Evolutionary conservation across 345 rosid species (phyloP), one percentile per base, ranked within the genome.

Genomic region (Microthlaspi erraticum): DNA sequence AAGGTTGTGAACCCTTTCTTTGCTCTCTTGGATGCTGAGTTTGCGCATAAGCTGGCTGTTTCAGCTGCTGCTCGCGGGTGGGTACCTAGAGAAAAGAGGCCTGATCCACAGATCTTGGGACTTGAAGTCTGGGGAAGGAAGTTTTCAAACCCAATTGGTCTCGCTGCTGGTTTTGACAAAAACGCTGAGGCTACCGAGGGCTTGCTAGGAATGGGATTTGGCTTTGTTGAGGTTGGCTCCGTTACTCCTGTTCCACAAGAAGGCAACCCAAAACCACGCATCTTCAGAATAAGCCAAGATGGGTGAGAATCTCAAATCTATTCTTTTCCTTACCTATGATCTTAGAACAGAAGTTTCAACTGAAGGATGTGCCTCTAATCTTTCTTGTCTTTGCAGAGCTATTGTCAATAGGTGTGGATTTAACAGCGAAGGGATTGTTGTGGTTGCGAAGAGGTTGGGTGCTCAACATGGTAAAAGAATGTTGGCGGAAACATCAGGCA

Each of bases 101-200:
- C 87, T 74, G 99, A 94, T 79, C 84, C 86, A 20, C 39, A 81
- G 36, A 80, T 84, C 78, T 78, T 94, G 74, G 98, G 86, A 34
- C 85, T 94, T 75, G 85, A 94, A 65, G 97, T 94, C 69, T 91
- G 95, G 97, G 96, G 99, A 77, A 86, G 97, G 74, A 87, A 87
- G 83, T 94, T 94, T 74, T 91, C 98, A 29, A 94, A 94, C 64
- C 98, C 99, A 10, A 49, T 94, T 57, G 99, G 99, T 17, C 98
- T 91, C 60, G 91, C 99, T 81, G 99, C 99, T 78, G 99, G 99
- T 8, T 94, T 94, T 48, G 99, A 94, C 77, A 94, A 94, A 85
- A 94, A 91, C 81, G 98, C 98, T 73, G 96, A 88, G 71, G 98
- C 99, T 60, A 83, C 93, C 38, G 99, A 94, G 12, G 96, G 99